phyloP scores from a whole-genome alignment of 192 early-diverging fungal genomes.

The Coemansia sp. region DNA sequence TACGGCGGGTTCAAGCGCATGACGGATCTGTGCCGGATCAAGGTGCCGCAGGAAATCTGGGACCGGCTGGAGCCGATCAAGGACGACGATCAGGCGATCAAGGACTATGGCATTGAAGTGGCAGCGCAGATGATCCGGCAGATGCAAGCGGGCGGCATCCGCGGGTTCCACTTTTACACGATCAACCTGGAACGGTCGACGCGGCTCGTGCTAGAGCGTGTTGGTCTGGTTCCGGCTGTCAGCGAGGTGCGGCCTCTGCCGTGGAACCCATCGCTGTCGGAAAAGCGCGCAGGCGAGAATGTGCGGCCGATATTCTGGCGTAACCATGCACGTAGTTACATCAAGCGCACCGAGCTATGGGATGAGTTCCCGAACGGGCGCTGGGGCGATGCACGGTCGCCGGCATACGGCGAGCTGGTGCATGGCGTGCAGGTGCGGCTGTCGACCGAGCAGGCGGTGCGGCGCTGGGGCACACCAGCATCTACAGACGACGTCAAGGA shows the following conservation, averaged over 20 bases:
- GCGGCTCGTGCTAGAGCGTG: conserved; percentile 82
- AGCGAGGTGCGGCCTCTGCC: conserved; percentile 63
- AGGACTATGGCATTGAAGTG: conserved; percentile 85
- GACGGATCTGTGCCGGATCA: conserved; percentile 81
- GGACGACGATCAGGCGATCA: conserved; percentile 96
- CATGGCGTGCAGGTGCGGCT: conserved; percentile 81
- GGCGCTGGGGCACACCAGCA: conserved; percentile 79
- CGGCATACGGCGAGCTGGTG: conserved; percentile 78
- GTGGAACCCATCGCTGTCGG: conserved; percentile 72
- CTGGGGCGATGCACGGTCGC: conserved; percentile 96
- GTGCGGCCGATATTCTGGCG: conserved; percentile 99
- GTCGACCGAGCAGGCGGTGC: conserved; percentile 71
- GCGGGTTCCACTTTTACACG: conserved; percentile 95
- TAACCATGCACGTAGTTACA: conserved; percentile 91
- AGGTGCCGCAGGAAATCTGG: conserved; percentile 82
- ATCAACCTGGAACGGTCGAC: conserved; percentile 90
- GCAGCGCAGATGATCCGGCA: conserved; percentile 83
- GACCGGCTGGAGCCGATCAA: conserved; percentile 93
- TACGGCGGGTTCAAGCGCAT: conserved; percentile 92
- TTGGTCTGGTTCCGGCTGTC: conserved; percentile 72
- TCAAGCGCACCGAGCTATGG: conserved; percentile 89
- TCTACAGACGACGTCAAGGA: conserved; percentile 64
- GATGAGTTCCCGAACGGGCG: conserved; percentile 98
- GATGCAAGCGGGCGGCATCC: conserved; percentile 67
- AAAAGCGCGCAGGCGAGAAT: conserved; percentile 89